Evolutionary conservation across 257 asterid genomes (phyloP).

Genomic region (Verbascum thapsus): DNA sequence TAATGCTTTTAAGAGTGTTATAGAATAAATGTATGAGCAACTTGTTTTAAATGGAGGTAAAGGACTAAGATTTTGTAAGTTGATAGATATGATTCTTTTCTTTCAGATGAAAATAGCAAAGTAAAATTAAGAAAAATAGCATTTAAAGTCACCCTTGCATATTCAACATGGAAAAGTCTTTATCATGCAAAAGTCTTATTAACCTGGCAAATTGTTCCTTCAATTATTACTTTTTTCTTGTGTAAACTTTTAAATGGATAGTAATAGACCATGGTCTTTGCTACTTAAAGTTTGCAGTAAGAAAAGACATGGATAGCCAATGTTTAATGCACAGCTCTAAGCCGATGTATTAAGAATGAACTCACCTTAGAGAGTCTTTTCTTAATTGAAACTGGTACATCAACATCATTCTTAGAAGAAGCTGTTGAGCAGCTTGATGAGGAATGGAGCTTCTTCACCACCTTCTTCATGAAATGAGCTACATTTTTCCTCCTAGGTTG

Average conservation of each 20-base stretch:
- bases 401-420: slow-evolving; percentile 43
- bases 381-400: slow-evolving; percentile 46
- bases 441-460: slow-evolving; percentile 55
- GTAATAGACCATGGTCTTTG: slow-evolving; percentile 15
- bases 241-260: neutral
- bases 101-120: slow-evolving; percentile 7
- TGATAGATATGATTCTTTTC: slow-evolving; percentile 16
- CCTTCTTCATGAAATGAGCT: slow-evolving; percentile 57
- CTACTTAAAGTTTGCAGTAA: slow-evolving; percentile 6
- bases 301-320: slow-evolving; percentile 11
- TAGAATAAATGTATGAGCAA: neutral
- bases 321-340: slow-evolving; percentile 15
- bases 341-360: slow-evolving; percentile 24
- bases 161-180: neutral
- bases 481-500: slow-evolving; percentile 34
- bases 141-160: neutral
- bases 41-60: slow-evolving; percentile 20
- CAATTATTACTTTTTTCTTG: slow-evolving; percentile 16
- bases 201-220: slow-evolving; percentile 15
- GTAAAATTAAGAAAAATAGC: neutral
- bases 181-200: neutral
- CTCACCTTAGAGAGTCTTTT: slow-evolving; percentile 74
- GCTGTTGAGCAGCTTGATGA: slow-evolving; percentile 40
- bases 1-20: slow-evolving; percentile 2
- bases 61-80: slow-evolving; percentile 9